phyloP scores from a whole-genome alignment of 495 filamentous ascomycete species.

The Xylaria venustula region DNA sequence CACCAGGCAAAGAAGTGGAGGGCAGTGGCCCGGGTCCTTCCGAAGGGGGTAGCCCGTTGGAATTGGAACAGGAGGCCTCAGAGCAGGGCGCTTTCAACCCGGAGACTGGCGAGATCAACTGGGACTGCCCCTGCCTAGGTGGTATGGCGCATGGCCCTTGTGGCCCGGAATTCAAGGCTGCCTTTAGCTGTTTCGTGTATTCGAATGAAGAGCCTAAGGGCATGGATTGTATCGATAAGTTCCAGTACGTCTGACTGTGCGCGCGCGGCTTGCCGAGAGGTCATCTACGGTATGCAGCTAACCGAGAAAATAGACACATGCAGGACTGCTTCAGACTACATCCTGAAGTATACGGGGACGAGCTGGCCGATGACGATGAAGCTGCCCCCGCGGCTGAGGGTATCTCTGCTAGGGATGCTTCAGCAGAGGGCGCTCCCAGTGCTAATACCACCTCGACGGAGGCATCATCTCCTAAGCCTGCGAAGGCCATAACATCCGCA shows the following conservation, averaged over 20 bases:
- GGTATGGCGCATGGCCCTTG: slow-evolving; percentile 98
- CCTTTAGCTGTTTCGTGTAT: slow-evolving; percentile 97
- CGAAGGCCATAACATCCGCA: neutral
- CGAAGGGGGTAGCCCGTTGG: slow-evolving; percentile 41
- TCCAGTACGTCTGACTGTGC: slow-evolving; percentile 64
- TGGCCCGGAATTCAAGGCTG: slow-evolving; percentile 88
- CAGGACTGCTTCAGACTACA: slow-evolving; percentile 93
- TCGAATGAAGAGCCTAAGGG: slow-evolving; percentile 96
- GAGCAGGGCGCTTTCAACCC: slow-evolving; percentile 93
- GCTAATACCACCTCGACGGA: slow-evolving; percentile 3
- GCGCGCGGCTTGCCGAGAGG: neutral
- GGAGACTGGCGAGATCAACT: slow-evolving; percentile 99
- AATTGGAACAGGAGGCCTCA: slow-evolving; percentile 74
- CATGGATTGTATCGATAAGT: slow-evolving; percentile 97
- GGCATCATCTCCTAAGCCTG: slow-evolving; percentile 8
- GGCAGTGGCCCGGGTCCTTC: slow-evolving; percentile 20
- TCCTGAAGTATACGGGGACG: slow-evolving; percentile 89
- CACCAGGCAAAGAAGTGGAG: slow-evolving; percentile 20
- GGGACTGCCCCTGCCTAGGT: slow-evolving; percentile 97
- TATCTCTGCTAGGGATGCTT: slow-evolving; percentile 11
- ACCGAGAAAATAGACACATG: slow-evolving; percentile 66
- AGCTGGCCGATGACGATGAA: slow-evolving; percentile 86
- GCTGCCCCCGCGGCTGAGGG: slow-evolving; percentile 52
- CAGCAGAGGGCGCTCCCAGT: neutral
- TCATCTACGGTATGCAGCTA: neutral